Base-by-base conservation (phyloP, 2,329 filamentous ascomycete species). In the Botryotinia globosa region DNA sequence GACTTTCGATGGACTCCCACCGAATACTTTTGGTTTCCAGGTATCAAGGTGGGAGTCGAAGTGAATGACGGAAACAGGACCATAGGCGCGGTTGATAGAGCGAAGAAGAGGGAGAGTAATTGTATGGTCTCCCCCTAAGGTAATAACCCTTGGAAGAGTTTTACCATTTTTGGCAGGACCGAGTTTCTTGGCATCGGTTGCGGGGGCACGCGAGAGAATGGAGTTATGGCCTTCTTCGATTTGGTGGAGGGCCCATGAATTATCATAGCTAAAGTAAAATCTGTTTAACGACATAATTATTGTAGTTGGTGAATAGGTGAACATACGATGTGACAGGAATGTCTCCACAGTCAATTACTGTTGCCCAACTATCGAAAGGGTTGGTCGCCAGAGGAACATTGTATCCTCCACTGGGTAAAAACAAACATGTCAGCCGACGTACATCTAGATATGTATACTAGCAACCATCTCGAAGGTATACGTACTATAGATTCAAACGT, bases 21-120 rank as follows among this genome's bases (percentile, higher is more conserved):
- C 93, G 77, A 97, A 97, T 39, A 96, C 93, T 81, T 95, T 95
- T 61, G 93, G 94, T 73, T 88, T 89, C 92, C 92, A 92, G 5
- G 91, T 92, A 78, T 93, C 91, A 77, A 90, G 82, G 77, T 90
- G 88, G 71, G 85, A 88, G 79, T 90, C 88, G 71, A 90, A 90
- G 77, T 89, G 88, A 73, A 90, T 89, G 2, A 90, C 88, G 0
- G 87, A 85, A 3, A 90, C 84, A 0, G 87, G 88, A 0, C 88
- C 88, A 76, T 89, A 90, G 9, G 87, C 86, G 20, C 87, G 84
- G 80, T 89, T 89, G 80, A 89, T 86, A 16, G 87, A 89, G 39
- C 88, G 83, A 56, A 90, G 83, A 29, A 89, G 83, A 5, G 88
- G 88, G 0, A 90, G 83, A 0, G 88, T 89, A 76, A 90, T 90